phyloP scores from a whole-genome alignment of 768 basidiomycete species.

The Atractiella rhizophila region DNA sequence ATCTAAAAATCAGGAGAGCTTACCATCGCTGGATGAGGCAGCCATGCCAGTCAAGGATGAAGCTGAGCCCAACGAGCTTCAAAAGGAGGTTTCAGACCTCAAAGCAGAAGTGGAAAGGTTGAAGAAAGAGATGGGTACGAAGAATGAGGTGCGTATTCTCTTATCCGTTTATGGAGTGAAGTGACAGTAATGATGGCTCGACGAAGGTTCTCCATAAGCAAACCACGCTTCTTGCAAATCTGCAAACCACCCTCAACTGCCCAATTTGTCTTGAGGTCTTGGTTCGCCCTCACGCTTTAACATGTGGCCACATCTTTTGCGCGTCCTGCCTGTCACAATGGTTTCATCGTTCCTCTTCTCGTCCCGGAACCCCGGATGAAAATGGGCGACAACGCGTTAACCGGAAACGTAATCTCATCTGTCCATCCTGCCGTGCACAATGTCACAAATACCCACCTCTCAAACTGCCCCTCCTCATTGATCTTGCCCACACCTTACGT shows the following conservation, averaged over 20 bases:
- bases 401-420: too few species aligned
- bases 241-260: constrained; percentile 7
- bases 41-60: background rate
- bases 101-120: background rate
- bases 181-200: background rate
- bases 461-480: too few species aligned
- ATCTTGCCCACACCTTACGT: too few species aligned
- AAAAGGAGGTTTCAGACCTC: too few species aligned
- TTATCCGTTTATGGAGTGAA: background rate
- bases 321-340: too few species aligned
- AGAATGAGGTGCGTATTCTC: constrained; percentile 3
- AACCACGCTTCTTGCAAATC: constrained; percentile 2
- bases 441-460: too few species aligned
- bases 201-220: constrained; percentile 6
- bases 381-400: too few species aligned
- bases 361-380: too few species aligned
- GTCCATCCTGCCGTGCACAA: too few species aligned
- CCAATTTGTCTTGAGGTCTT: constrained; percentile 11
- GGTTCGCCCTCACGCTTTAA: constrained; percentile 9
- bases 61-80: background rate
- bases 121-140: constrained; percentile 4
- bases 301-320: constrained; percentile 12
- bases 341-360: too few species aligned
- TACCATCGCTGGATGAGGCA: background rate
- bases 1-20: background rate